Conservation (phyloP, 176 grass and related monocot genomes). For the Alopecurus myosuroides region DNA sequence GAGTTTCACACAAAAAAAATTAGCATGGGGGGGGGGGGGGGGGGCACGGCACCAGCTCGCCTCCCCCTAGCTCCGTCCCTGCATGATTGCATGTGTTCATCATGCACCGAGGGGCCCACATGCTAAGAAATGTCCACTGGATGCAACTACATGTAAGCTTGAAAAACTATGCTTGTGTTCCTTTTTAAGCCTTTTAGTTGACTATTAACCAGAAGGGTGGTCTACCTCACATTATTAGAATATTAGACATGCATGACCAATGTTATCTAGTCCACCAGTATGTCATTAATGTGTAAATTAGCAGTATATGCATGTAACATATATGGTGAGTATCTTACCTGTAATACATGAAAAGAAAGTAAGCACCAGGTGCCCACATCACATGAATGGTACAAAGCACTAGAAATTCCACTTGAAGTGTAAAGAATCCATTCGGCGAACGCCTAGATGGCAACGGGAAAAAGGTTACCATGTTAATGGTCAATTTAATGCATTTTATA, state of each 20-base stretch:
- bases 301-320: background rate
- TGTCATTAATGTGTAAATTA: conserved; percentile 12
- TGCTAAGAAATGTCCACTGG: background rate
- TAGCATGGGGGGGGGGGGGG: too few relatives aligned
- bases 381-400: conserved; percentile 90
- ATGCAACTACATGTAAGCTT: conserved; percentile 8
- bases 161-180: background rate
- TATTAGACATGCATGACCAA: background rate
- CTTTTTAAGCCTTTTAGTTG: background rate
- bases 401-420: conserved; percentile 93
- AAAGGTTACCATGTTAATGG: conserved; percentile 24
- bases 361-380: conserved; percentile 96
- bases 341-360: conserved; percentile 83
- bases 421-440: conserved; percentile 97
- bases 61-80: too few relatives aligned
- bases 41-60: too few relatives aligned
- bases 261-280: background rate
- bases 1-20: too few relatives aligned
- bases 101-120: background rate
- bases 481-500: background rate
- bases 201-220: background rate
- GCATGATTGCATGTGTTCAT: background rate
- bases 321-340: conserved; percentile 40
- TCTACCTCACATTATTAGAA: conserved; percentile 6
- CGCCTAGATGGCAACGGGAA: conserved; percentile 41